These are phyloP conservation scores for Fonticula alba DNA, from an alignment of 78 protist species.

Conservation along the genomic window DNA sequence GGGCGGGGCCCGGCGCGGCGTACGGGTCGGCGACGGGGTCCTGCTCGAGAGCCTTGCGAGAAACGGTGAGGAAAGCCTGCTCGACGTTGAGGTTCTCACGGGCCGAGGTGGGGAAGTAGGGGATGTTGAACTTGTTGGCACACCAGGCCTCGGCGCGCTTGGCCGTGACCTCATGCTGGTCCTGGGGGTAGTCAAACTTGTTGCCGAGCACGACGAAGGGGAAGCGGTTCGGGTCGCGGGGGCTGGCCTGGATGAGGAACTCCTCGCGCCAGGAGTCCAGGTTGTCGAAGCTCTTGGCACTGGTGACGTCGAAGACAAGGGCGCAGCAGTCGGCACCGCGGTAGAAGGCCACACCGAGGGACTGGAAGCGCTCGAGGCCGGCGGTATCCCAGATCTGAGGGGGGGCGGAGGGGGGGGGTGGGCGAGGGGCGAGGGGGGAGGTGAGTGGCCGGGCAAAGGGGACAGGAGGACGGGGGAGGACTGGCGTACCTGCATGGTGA, in stretches of 20 bases:
- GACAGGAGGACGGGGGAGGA: background rate
- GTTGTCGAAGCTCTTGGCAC: constrained; percentile 59
- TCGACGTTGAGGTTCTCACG: constrained; percentile 94
- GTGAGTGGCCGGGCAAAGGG: background rate
- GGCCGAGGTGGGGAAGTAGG: constrained; percentile 93
- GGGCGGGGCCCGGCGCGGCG: background rate
- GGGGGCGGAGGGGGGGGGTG: background rate
- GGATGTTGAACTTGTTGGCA: constrained; percentile 71
- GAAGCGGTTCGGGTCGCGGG: constrained; percentile 83
- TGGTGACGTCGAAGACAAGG: constrained; percentile 83
- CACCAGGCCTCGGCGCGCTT: constrained; percentile 90
- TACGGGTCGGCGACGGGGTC: constrained; percentile 13
- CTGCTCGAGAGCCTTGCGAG: constrained; percentile 67
- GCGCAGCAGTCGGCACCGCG: constrained; percentile 97
- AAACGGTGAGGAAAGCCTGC: constrained; percentile 84
- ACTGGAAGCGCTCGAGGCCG: constrained; percentile 96
- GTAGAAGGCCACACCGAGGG: constrained; percentile 96
- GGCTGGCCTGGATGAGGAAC: constrained; percentile 86
- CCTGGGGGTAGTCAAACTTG: constrained; percentile 62
- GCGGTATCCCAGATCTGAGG: constrained; percentile 88
- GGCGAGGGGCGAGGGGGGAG: background rate
- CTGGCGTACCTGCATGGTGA: constrained; percentile 79
- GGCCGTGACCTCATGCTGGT: constrained; percentile 19
- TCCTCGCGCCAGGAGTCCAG: constrained; percentile 94
- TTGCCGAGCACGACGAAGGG: constrained; percentile 95